Evolutionary conservation across 306 rosid species (phyloP), one percentile per base, ranked within the genome.

Genomic region (Vicia villosa): DNA sequence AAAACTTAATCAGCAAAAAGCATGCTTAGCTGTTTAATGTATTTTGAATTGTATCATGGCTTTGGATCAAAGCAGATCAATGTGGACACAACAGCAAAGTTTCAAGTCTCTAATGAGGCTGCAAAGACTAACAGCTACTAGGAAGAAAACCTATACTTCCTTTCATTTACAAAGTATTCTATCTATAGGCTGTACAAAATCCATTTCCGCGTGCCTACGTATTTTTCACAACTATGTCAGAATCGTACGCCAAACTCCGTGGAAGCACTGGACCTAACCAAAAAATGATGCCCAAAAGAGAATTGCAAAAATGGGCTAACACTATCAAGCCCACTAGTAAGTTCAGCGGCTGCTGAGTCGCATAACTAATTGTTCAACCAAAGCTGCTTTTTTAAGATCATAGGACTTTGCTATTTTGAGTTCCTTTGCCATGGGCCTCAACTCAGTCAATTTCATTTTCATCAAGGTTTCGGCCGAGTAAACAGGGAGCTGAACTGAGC

Each of bases 361-460:
- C 14, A 72, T 30, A 69, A 36, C 10, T 58, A 82, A 26, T 41
- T 16, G 58, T 32, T 62, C 77, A 68, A 82, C 11, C 83, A 85
- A 79, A 6, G 8, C 78, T 20, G 7, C 42, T 65, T 83, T 85
- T 42, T 28, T 2, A 52, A 82, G 77, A 52, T 75, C 77, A 63
- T 42, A 30, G 71, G n/a, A 70, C 47, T 47, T 20, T 3, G 0
- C 70, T 69, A 88, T 32, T 0, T 79, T 46, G 30, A 37, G 21
- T 14, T 60, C 2, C 80, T 66, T 85, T 58, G 84, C 95, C 34
- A 75, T n/a, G 66, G 12, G 16, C 80, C 55, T 85, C 84, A 88
- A 74, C 1, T 60, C 42, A 12, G 0, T 0, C 75, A 83, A 0
- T n/a, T 11, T 62, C 86, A 69, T 9, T 1, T 9, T 17, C 20